These are phyloP conservation scores for Achaetomium macrosporum DNA, from an alignment of 2,329 filamentous ascomycete genomes.

Conservation along the genomic window DNA sequence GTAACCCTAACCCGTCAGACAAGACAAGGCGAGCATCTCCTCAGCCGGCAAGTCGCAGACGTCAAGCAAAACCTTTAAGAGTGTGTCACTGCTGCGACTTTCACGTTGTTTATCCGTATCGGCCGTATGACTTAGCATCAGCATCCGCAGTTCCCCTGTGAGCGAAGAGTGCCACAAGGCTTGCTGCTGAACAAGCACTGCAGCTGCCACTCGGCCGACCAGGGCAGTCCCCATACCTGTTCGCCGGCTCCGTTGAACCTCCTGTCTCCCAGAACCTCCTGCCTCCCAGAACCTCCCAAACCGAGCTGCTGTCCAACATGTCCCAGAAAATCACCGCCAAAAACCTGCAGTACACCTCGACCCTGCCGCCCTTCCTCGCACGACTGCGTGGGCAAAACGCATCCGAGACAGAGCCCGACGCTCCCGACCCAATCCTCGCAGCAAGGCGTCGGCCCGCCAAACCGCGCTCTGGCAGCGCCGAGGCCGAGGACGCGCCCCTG, in stretches of 20 bases:
- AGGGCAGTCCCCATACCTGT: too few relatives aligned
- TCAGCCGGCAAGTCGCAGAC: too few relatives aligned
- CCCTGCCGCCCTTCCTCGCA: conserved; percentile 56
- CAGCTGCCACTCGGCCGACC: background rate
- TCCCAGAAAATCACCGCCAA: conserved; percentile 59
- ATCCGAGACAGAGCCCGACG: conserved; percentile 39
- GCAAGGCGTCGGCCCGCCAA: conserved; percentile 44
- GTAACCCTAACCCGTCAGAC: too few relatives aligned
- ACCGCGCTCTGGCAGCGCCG: conserved; percentile 56
- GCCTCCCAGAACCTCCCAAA: background rate
- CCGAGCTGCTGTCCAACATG: conserved; percentile 5
- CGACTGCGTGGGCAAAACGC: conserved; percentile 49
- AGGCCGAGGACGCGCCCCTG: conserved; percentile 71
- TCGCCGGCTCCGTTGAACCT: too few relatives aligned
- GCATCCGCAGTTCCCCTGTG: too few relatives aligned
- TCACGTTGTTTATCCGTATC: too few relatives aligned
- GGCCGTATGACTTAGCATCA: too few relatives aligned
- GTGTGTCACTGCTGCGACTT: too few relatives aligned
- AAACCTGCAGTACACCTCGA: conserved; percentile 60
- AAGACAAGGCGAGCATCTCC: too few relatives aligned
- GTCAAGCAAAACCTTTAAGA: too few relatives aligned
- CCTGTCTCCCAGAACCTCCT: background rate
- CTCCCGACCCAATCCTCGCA: conserved; percentile 49
- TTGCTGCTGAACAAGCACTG: too few relatives aligned
- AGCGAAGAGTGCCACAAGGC: too few relatives aligned